Base-by-base conservation (phyloP, 2,329 filamentous ascomycete genomes). In the Claviceps spartinae region DNA sequence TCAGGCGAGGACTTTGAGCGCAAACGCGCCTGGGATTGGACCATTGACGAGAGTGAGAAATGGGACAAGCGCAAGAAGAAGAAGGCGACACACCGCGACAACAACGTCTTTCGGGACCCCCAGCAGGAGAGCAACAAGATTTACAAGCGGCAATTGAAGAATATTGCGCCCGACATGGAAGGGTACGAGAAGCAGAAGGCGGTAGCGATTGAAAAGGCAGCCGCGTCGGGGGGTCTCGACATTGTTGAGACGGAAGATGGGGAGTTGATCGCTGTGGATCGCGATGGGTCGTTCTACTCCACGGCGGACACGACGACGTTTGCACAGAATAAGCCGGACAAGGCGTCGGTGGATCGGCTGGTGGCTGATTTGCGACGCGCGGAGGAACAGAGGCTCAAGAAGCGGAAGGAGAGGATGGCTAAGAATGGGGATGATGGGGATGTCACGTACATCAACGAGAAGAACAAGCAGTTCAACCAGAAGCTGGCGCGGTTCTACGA, bases 391-490 rank as follows among this genome's bases (percentile, higher is more conserved):
- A 77, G 89, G 49, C 65, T 95, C 63, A 94, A 90, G 77, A 94
- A 94, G 74, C 78, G 89, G 61, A 83, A 80, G 65, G 88, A 94
- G 58, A 78, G 89, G 50, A 82, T 86, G 65, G 79, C 81, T 13
- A 79, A 83, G 65, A 85, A 83, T 56, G 88, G 90, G 54, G 89
- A 95, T 57, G 86, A 90, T 47, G 85, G 82, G 30, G 93, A 98
- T 68, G 86, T 97, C 61, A 97, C 91, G 7, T 97, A 95, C 70
- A 98, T 98, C 79, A 98, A 98, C 72, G 89, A 96, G 72, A 96
- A 98, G 84, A 98, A 98, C 77, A 97, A 97, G 77, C 89, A 96
- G 76, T 98, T 98, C 75, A 98, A 98, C 81, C 83, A 95, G 73
- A 97, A 98, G 73, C 74, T 98, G 68, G 77, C 85, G 51, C 78